phyloP scores from a whole-genome alignment of 371 early-diverging fungal species.

The Sporodiniella umbellata region DNA sequence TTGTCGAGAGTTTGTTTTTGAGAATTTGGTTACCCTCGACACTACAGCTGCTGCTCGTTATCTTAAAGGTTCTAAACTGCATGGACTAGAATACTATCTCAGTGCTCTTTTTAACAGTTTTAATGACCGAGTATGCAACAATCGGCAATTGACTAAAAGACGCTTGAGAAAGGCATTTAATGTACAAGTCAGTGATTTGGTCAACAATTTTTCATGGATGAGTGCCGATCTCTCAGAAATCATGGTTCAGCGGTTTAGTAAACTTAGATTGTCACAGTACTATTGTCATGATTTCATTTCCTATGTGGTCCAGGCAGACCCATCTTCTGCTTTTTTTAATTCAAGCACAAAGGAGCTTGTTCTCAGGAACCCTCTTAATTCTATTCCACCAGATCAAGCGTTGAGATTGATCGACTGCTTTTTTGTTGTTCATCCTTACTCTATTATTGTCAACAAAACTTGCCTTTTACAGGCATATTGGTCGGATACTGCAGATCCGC shows the following conservation, averaged over 20 bases:
- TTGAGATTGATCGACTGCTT: constrained; percentile 27
- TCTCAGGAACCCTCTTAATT: constrained; percentile 22
- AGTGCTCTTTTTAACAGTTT: constrained; percentile 4
- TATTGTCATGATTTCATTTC: constrained; percentile 3
- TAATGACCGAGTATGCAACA: background rate
- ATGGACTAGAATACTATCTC: constrained; percentile 5
- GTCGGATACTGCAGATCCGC: constrained; percentile 31
- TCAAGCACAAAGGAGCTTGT: background rate
- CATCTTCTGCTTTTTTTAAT: constrained; percentile 15
- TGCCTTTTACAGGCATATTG: constrained; percentile 32
- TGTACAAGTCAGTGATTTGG: constrained; percentile 7
- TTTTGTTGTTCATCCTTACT: constrained; percentile 26
- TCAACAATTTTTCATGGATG: constrained; percentile 19
- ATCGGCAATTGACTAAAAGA: background rate
- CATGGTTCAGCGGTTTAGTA: constrained; percentile 8
- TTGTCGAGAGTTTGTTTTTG: constrained; percentile 22
- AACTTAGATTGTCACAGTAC: constrained; percentile 11
- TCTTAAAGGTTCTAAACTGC: constrained; percentile 2
- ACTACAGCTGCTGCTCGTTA: constrained; percentile 4
- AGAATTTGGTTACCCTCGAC: constrained; percentile 4
- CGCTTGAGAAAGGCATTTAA: background rate
- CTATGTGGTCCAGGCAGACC: constrained; percentile 4
- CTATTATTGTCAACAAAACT: constrained; percentile 29
- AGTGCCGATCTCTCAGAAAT: constrained; percentile 15
- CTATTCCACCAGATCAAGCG: constrained; percentile 25